Conservation (phyloP, 2,329 filamentous ascomycete species). For the Phoma sp. region DNA sequence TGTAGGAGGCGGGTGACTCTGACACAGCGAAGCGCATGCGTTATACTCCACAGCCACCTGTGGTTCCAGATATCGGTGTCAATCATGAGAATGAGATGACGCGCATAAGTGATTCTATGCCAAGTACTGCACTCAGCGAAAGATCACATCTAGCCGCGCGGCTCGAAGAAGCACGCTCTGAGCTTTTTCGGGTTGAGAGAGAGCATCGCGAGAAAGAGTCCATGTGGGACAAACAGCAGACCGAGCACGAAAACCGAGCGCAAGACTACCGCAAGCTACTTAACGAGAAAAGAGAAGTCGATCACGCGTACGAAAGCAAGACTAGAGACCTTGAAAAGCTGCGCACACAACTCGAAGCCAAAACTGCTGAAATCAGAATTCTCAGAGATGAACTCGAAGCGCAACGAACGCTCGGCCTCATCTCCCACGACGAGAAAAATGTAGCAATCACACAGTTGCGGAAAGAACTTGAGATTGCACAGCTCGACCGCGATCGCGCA, state of each 20-base stretch:
- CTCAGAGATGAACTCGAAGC: constrained; percentile 26
- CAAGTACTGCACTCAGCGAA: constrained; percentile 29
- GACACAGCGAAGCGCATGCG: constrained; percentile 45
- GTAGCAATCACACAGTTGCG: constrained; percentile 32
- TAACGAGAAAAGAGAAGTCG: constrained; percentile 23
- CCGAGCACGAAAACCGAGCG: constrained; percentile 31
- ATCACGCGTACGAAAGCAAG: constrained; percentile 24
- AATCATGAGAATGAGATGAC: constrained; percentile 40
- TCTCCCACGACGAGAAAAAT: constrained; percentile 32
- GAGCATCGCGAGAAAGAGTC: constrained; percentile 23
- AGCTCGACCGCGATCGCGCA: constrained; percentile 28
- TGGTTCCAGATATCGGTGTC: constrained; percentile 1
- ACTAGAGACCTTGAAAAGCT: constrained; percentile 22
- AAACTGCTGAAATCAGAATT: constrained; percentile 20
- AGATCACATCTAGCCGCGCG: constrained; percentile 14
- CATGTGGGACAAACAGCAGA: constrained; percentile 36
- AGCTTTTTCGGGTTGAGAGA: constrained; percentile 8
- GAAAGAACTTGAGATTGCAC: constrained; percentile 28
- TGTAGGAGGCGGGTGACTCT: constrained; percentile 30
- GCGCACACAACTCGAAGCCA: constrained; percentile 26
- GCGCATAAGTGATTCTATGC: constrained; percentile 52
- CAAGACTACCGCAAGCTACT: constrained; percentile 27
- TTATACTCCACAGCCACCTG: constrained; percentile 38
- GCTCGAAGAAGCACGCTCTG: constrained; percentile 19
- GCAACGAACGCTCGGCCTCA: constrained; percentile 24